Evolutionary conservation across 371 early-diverging fungal species (phyloP), one percentile per base, ranked within the genome.

Genomic region (Rhizopus delemar): DNA sequence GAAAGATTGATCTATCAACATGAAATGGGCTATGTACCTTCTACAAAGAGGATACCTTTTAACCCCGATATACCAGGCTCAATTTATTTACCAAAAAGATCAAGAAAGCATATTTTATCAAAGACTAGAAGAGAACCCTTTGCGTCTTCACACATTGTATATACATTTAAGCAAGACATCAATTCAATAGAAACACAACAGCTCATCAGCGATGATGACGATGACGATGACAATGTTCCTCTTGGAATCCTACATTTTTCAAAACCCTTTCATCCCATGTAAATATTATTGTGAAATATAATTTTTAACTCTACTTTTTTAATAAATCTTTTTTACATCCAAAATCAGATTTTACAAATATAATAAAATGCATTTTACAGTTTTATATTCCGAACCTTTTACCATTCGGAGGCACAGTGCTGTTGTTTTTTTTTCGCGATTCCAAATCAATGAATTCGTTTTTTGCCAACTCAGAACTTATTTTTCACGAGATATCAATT

Each of bases 71-170:
- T 49, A 46, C 58, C 49, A 8, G 57, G 58, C 8, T 57, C 57
- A 11, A 33, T 63, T 4, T 62, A 46, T 51, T 34, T 46, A 33
- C 57, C 52, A 11, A 51, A 46, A n/a, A 51, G 32, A 22, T 34
- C 41, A n/a, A 46, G 29, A 31, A 51, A 48, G 16, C 11, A 34
- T 6, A 32, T 35, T 5, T 9, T 22, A 6, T 31, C 51, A 29
- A 6, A 15, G 3, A 34, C 8, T 3, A 39, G 43, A 11, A 48
- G 62, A 36, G 33, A 35, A 15, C 54, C 62, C 3, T 66, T 46
- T 45, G 61, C 58, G 29, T 66, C 57, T 4, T 62, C 66, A 12
- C 61, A 57, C 1, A 53, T 62, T 32, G 62, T 60, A 36, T 60
- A 62, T 54, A 62, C 41, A 36, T 48, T 28, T 9, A 15, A 33